These are phyloP conservation scores for Pestalotiopsis sp. DNA, from an alignment of 2,329 filamentous ascomycete species.

Conservation along the genomic window DNA sequence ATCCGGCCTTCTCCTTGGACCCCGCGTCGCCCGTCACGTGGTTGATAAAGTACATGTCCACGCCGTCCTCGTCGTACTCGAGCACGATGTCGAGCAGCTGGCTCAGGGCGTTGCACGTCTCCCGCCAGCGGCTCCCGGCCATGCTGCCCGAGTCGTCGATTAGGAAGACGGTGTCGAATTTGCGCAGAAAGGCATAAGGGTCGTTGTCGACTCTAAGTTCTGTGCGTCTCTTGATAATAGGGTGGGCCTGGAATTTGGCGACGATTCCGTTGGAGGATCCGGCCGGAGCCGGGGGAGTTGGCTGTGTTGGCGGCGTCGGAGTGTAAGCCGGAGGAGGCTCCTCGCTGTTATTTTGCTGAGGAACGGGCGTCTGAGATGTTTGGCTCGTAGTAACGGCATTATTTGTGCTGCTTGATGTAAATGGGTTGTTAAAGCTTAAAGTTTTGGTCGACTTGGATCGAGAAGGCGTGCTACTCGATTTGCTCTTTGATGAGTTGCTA, in stretches of 20 bases:
- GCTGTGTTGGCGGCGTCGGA: not conserved
- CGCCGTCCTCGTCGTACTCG: constrained; percentile 76
- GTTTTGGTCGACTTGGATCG: too few relatives aligned
- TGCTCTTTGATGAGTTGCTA: too few relatives aligned
- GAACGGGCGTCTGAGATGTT: too few relatives aligned
- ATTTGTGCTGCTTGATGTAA: too few relatives aligned
- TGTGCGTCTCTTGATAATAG: not conserved
- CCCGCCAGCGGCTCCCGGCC: constrained; percentile 74
- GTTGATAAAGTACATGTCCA: constrained; percentile 93
- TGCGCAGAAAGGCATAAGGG: constrained; percentile 65
- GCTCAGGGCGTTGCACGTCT: constrained; percentile 69
- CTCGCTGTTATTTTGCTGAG: not conserved
- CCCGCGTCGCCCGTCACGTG: constrained; percentile 48
- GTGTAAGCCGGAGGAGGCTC: constrained; percentile 14
- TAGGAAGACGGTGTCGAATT: constrained; percentile 87
- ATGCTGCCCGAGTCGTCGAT: constrained; percentile 94
- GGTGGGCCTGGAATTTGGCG: not conserved
- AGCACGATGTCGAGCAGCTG: constrained; percentile 81
- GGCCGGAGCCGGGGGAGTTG: not conserved
- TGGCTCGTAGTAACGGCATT: too few relatives aligned
- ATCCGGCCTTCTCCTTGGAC: constrained; percentile 37
- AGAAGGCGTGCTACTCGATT: too few relatives aligned
- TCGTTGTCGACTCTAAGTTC: constrained; percentile 19
- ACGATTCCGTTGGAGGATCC: not conserved
- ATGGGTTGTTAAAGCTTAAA: too few relatives aligned